phyloP scores from a whole-genome alignment of 1,284 basidiomycete species.

The Ustilago shanxiensis region DNA sequence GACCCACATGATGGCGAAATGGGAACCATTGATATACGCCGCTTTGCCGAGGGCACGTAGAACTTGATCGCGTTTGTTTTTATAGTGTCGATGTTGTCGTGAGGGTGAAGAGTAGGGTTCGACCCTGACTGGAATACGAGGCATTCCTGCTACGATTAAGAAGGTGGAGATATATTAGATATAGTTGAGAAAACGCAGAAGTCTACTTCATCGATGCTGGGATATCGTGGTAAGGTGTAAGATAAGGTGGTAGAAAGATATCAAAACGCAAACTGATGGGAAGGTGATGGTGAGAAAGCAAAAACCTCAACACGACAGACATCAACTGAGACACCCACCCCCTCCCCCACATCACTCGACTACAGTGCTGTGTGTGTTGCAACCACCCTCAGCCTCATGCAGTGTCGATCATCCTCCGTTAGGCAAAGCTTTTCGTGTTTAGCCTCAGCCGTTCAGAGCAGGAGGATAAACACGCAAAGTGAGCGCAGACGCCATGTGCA shows the following conservation, averaged over 20 bases:
- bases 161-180: neutral
- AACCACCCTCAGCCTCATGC: neutral
- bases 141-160: slow-evolving; percentile 66
- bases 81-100: slow-evolving; percentile 74
- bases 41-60: slow-evolving; percentile 72
- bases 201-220: neutral
- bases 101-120: slow-evolving; percentile 74
- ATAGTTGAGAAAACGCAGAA: neutral
- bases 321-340: too few species aligned
- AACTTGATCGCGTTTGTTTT: slow-evolving; percentile 74
- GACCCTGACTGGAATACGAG: slow-evolving; percentile 73
- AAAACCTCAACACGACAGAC: neutral
- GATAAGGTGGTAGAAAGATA: neutral
- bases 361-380: too few species aligned
- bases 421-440: too few species aligned
- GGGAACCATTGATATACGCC: slow-evolving; percentile 73
- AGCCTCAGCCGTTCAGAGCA: too few species aligned
- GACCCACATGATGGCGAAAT: slow-evolving; percentile 74
- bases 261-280: neutral
- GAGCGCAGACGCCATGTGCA: neutral
- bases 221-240: neutral
- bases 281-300: slow-evolving; percentile 24
- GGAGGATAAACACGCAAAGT: too few species aligned
- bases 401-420: too few species aligned
- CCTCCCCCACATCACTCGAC: too few species aligned